phyloP scores from a whole-genome alignment of 75 land plant species.

The Pinus taeda region DNA sequence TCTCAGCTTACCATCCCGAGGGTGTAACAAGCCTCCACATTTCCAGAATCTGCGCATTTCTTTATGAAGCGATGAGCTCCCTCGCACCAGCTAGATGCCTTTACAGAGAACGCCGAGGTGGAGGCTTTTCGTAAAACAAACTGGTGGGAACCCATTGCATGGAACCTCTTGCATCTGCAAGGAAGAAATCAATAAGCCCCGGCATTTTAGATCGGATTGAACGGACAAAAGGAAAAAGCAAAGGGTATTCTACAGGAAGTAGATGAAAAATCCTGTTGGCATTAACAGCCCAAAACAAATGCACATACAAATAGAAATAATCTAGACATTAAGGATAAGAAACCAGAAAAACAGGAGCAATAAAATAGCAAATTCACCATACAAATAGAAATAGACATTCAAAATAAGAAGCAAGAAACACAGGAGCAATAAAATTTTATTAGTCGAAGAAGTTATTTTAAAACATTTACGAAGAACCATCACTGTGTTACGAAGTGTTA shows the following conservation, averaged over 20 bases:
- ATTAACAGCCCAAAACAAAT: too few species aligned
- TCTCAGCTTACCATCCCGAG: slow-evolving; percentile 65
- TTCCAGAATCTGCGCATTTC: slow-evolving; percentile 56
- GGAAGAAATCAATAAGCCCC: background rate
- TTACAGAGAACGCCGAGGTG: slow-evolving; percentile 22
- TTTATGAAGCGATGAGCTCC: slow-evolving; percentile 56
- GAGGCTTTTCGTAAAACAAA: slow-evolving; percentile 43
- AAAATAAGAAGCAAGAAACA: too few species aligned
- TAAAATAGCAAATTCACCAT: background rate
- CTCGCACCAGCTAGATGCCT: slow-evolving; percentile 62
- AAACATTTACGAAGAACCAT: too few species aligned
- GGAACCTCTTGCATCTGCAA: slow-evolving; percentile 61
- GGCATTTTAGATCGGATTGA: background rate
- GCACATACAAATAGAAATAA: too few species aligned
- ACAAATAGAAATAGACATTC: too few species aligned
- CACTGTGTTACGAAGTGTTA: too few species aligned
- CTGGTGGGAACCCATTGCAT: slow-evolving; percentile 34
- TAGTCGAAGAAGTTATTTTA: too few species aligned
- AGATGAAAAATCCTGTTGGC: background rate
- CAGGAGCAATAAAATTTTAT: too few species aligned
- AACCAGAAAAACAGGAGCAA: too few species aligned
- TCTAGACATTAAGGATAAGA: too few species aligned
- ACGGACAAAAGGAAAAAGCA: background rate
- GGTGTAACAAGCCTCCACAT: slow-evolving; percentile 54
- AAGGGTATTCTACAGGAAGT: background rate